These are phyloP conservation scores for Fennellomyces sp. DNA, from an alignment of 371 early-diverging fungal genomes.

Conservation along the genomic window DNA sequence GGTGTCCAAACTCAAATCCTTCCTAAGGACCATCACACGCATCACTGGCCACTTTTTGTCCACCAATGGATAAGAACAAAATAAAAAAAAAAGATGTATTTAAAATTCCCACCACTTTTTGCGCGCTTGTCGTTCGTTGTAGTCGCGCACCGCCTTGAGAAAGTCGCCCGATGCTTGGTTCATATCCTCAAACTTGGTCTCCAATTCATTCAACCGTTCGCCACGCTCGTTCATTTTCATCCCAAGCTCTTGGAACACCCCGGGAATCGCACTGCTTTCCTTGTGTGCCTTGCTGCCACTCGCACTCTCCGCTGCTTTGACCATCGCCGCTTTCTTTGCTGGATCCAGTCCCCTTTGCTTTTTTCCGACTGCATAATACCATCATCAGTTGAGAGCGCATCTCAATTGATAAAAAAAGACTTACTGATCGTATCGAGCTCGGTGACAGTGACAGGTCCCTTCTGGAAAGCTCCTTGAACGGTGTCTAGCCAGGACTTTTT, in stretches of 20 bases:
- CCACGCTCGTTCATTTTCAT: constrained; percentile 62
- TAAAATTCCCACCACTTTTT: constrained; percentile 35
- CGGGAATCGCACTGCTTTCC: constrained; percentile 23
- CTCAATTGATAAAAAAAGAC: constrained; percentile 10
- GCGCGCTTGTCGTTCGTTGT: constrained; percentile 58
- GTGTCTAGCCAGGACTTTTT: constrained; percentile 49
- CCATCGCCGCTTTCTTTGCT: background rate
- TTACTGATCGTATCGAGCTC: constrained; percentile 57
- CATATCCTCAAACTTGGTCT: constrained; percentile 58
- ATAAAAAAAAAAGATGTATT: too few relatives aligned
- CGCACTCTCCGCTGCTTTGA: background rate
- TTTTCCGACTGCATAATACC: background rate
- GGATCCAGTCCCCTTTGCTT: background rate
- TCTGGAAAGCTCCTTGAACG: constrained; percentile 46
- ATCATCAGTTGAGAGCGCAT: background rate
- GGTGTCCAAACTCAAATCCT: too few relatives aligned
- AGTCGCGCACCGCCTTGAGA: constrained; percentile 53
- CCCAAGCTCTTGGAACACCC: constrained; percentile 49
- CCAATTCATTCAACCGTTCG: constrained; percentile 46
- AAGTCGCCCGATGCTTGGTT: constrained; percentile 55
- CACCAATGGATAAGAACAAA: background rate
- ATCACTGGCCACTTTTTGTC: background rate
- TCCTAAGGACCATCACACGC: too few relatives aligned
- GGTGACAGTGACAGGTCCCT: constrained; percentile 42
- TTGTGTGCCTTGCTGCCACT: background rate